Percentiles rank a stretch among this genome's conserved stretches.
Evolutionary conservation across 768 basidiomycete genomes (phyloP).

Genomic region (Hygrocybe coccinea): DNA sequence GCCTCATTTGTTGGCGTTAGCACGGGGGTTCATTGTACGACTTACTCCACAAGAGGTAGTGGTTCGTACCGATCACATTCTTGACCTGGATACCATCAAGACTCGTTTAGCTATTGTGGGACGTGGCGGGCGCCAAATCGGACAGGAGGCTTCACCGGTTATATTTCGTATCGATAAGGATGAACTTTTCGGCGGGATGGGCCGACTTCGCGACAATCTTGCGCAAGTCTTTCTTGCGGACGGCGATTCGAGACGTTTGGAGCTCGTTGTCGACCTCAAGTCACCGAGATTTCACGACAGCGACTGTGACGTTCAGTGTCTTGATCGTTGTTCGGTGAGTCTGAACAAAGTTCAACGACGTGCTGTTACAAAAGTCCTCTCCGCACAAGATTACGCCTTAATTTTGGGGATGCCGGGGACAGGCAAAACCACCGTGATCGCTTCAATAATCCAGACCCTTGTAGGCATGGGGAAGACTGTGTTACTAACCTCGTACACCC

Average conservation of each 20-base stretch:
- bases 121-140: neutral
- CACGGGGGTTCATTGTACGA: constrained; percentile 76
- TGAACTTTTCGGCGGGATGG: constrained; percentile 83
- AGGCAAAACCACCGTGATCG: constrained; percentile 94
- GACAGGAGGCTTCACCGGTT: constrained; percentile 19
- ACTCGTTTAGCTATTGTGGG: constrained; percentile 30
- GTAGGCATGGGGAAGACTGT: constrained; percentile 83
- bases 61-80: constrained; percentile 77
- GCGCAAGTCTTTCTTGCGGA: constrained; percentile 81
- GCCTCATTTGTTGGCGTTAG: constrained; percentile 77
- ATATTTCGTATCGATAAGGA: constrained; percentile 92
- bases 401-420: constrained; percentile 98
- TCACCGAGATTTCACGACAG: constrained; percentile 52
- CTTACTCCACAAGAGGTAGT: constrained; percentile 60
- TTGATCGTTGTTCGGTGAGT: constrained; percentile 28
- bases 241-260: constrained; percentile 61
- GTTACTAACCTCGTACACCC: constrained; percentile 88
- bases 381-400: constrained; percentile 84
- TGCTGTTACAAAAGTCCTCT: constrained; percentile 70
- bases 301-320: constrained; percentile 18
- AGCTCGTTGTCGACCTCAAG: constrained; percentile 78
- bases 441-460: constrained; percentile 75
- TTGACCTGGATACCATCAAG: constrained; percentile 50
- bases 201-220: constrained; percentile 84
- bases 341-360: constrained; percentile 69